Percentiles rank a stretch among this genome's conserved stretches.
Evolutionary conservation across 2,329 filamentous ascomycete species (phyloP).

Genomic region (Monilinia aucupariae): DNA sequence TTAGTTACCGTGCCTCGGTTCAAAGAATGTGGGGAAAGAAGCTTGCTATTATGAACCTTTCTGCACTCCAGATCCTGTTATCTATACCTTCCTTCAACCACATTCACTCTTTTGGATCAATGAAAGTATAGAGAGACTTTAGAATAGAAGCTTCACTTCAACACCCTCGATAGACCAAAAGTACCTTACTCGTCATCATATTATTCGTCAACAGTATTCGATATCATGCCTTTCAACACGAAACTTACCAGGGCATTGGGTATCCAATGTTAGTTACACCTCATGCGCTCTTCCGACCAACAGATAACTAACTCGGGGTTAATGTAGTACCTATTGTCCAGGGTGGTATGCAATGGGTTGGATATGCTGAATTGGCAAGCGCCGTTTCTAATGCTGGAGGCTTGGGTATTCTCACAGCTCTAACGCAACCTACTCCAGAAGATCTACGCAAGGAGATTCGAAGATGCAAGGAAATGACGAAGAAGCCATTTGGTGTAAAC

Average conservation of each 20-base stretch:
- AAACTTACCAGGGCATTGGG: conserved; percentile 37
- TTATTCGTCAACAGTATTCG: conserved; percentile 12
- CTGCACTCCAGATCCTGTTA: background rate
- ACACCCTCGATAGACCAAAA: background rate
- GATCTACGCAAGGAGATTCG: conserved; percentile 91
- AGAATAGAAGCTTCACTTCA: conserved; percentile 18
- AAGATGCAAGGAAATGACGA: conserved; percentile 73
- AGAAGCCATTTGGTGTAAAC: conserved; percentile 84
- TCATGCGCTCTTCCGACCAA: background rate
- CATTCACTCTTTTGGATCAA: conserved; percentile 3
- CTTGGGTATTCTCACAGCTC: conserved; percentile 74
- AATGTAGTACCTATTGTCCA: conserved; percentile 69
- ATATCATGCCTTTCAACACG: conserved; percentile 38
- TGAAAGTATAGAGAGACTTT: conserved; percentile 11
- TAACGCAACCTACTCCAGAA: conserved; percentile 89
- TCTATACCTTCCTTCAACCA: background rate
- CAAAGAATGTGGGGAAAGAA: conserved; percentile 15
- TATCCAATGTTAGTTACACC: conserved; percentile 37
- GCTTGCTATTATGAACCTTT: background rate
- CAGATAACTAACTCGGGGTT: background rate
- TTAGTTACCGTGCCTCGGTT: conserved; percentile 16
- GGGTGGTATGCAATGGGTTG: conserved; percentile 83
- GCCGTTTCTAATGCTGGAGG: conserved; percentile 79
- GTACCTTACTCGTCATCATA: background rate
- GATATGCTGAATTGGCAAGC: conserved; percentile 71